These are phyloP conservation scores for Mortierella claussenii DNA, from an alignment of 192 early-diverging fungal genomes.

Conservation along the genomic window DNA sequence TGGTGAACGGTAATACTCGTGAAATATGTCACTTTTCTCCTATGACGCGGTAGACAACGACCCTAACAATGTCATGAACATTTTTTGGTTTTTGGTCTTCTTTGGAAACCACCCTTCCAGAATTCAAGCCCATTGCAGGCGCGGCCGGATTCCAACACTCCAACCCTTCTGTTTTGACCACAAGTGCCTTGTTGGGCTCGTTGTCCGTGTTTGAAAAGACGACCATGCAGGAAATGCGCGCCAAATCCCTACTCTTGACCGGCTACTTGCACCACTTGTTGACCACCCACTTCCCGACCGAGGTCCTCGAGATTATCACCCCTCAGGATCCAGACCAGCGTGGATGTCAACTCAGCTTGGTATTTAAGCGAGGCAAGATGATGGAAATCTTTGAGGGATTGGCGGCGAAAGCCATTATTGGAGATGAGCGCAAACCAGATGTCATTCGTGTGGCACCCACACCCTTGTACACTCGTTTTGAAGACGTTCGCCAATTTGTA, in stretches of 20 bases:
- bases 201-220: constrained; percentile 85
- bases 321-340: constrained; percentile 77
- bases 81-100: no score
- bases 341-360: constrained; percentile 89
- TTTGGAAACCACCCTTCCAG: constrained; percentile 12
- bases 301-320: constrained; percentile 75
- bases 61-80: no score
- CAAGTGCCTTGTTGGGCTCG: constrained; percentile 78
- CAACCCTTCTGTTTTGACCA: constrained; percentile 86
- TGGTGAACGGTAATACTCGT: constrained; percentile 74
- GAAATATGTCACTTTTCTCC: no score
- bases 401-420: constrained; percentile 72
- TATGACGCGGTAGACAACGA: no score
- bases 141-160: constrained; percentile 89
- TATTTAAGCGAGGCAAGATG: constrained; percentile 64
- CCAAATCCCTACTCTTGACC: constrained; percentile 83
- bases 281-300: constrained; percentile 37
- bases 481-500: constrained; percentile 79
- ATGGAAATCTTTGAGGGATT: constrained; percentile 73
- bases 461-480: constrained; percentile 91
- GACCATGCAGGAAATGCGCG: constrained; percentile 72
- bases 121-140: constrained; percentile 81
- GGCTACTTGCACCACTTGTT: constrained; percentile 87
- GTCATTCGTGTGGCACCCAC: constrained; percentile 91
- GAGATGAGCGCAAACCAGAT: constrained; percentile 91